Conservation (phyloP, 164 flowering plant species). For the Paratinospora sagittata region DNA sequence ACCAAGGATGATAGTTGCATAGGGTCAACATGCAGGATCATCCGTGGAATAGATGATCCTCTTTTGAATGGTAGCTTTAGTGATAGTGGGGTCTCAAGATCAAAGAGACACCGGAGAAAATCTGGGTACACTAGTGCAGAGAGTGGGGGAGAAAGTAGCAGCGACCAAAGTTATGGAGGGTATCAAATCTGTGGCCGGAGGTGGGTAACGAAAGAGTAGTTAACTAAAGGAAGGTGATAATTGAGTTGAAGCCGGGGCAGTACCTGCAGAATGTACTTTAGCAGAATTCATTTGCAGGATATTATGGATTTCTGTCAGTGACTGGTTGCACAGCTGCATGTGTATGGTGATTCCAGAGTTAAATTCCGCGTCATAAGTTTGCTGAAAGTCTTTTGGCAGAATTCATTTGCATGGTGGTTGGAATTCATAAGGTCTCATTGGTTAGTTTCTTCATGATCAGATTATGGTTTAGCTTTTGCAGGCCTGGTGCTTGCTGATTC, state of each 20-base stretch:
- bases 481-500: background rate
- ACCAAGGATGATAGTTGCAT: slow-evolving; percentile 75
- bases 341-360: no score
- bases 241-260: background rate
- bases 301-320: background rate
- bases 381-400: background rate
- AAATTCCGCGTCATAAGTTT: background rate
- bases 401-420: background rate
- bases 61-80: slow-evolving; percentile 78
- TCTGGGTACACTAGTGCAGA: slow-evolving; percentile 76
- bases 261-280: background rate
- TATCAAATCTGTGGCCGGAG: slow-evolving; percentile 60
- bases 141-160: slow-evolving; percentile 88
- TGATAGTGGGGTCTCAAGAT: slow-evolving; percentile 60
- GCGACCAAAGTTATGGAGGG: slow-evolving; percentile 60
- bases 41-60: slow-evolving; percentile 96
- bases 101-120: slow-evolving; percentile 61
- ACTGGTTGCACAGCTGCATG: no score
- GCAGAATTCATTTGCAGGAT: slow-evolving; percentile 7
- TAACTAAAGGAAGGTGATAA: background rate
- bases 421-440: background rate
- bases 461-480: slow-evolving; percentile 1
- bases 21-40: slow-evolving; percentile 40
- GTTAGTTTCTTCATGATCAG: slow-evolving; percentile 1
- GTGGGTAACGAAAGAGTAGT: slow-evolving; percentile 81